Evolutionary conservation across 345 rosid species (phyloP).

Genomic region (Euphorbia lathyris): DNA sequence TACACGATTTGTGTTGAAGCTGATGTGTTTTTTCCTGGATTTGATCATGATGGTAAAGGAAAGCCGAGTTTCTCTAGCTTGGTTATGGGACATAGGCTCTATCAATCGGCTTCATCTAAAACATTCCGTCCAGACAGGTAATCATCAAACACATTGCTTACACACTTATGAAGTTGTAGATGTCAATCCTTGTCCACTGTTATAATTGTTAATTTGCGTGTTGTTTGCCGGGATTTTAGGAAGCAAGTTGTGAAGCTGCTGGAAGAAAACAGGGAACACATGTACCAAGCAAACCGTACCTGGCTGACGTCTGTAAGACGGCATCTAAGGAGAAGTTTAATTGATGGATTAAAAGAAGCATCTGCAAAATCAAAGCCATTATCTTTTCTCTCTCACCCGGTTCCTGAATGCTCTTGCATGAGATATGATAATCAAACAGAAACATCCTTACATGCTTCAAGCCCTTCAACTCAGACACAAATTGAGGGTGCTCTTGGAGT

Average conservation of each 20-base stretch:
- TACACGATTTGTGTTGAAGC: conserved; percentile 82
- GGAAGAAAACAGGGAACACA: conserved; percentile 58
- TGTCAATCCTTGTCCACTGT: not conserved
- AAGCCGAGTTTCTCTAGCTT: conserved; percentile 88
- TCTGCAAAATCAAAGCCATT: conserved; percentile 47
- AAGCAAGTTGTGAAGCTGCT: conserved; percentile 59
- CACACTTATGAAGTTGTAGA: not conserved
- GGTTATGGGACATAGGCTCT: conserved; percentile 93
- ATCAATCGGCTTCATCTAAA: conserved; percentile 79
- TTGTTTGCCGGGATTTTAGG: conserved; percentile 35
- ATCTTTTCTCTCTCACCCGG: conserved; percentile 76
- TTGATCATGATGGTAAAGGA: conserved; percentile 90
- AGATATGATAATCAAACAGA: conserved; percentile 21
- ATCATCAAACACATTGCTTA: not conserved
- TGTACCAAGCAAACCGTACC: conserved; percentile 75
- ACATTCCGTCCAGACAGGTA: conserved; percentile 93
- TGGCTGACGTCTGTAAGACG: conserved; percentile 73
- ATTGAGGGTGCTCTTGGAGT: conserved; percentile 52
- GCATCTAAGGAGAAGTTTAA: conserved; percentile 62
- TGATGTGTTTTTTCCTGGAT: conserved; percentile 86
- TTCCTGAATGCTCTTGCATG: conserved; percentile 85
- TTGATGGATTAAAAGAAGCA: conserved; percentile 62
- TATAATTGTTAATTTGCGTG: not conserved
- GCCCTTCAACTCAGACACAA: conserved; percentile 25
- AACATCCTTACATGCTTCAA: conserved; percentile 32